Base-by-base conservation (phyloP, 148 eudicot species). In the Spergularia marina region DNA sequence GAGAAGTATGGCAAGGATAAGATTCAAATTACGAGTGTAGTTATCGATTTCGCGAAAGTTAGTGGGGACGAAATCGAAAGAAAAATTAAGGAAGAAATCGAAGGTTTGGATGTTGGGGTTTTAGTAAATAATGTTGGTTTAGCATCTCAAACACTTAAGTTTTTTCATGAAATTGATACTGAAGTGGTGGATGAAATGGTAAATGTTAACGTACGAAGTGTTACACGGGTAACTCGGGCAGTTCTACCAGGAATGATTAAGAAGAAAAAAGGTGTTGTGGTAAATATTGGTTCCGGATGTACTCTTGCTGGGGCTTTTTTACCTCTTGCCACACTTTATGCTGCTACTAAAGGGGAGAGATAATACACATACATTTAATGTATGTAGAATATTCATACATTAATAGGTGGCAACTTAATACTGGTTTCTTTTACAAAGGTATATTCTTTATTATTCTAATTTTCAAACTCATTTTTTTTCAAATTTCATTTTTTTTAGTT, bases 221-320 rank as follows among this genome's bases (percentile, higher is more conserved):
- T 88, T 1, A 90, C 79, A 7, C 87, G 87, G 86, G 93, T 92
- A 7, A 92, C 90, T 0, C 83, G 47, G 54, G 95, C 88, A 23
- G 95, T 92, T 56, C 71, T 92, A 80, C 86, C 86, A 10, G 88
- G 83, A 17, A 92, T 92, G 97, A 40, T 90, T 70, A 53, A 82
- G 75, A 90, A 89, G 71, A 89, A 78, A 71, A 92, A 71, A 54
- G 97, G 97, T 40, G 90, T 87, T 0, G 86, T 92, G 75, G 88
- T 90, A 49, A 89, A 87, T 80, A 81, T 87, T 66, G 97, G 94
- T 6, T n/a, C n/a, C n/a, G n/a, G n/a, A n/a, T n/a, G n/a, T n/a
- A n/a, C n/a, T n/a, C n/a, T n/a, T n/a, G n/a, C n/a, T n/a, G n/a
- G n/a, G n/a, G n/a, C n/a, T n/a, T n/a, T n/a, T n/a, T n/a, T n/a